phyloP scores from a whole-genome alignment of 345 rosid genomes.

The Gossypium raimondii region DNA sequence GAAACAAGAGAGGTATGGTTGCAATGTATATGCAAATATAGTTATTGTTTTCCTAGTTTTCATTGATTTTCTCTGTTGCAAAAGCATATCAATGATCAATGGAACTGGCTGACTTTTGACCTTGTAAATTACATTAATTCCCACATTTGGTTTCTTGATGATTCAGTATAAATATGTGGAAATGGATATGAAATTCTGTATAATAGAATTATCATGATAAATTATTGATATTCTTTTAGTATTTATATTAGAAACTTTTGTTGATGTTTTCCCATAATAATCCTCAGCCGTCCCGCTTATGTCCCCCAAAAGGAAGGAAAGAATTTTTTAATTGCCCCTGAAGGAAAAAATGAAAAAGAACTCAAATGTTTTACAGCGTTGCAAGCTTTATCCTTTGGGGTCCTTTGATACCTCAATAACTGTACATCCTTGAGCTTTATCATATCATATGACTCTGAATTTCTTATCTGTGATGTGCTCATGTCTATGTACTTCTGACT shows the following conservation, averaged over 20 bases:
- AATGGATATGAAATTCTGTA: not conserved
- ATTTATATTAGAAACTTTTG: not conserved
- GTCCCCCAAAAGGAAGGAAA: not conserved
- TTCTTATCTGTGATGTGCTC: not conserved
- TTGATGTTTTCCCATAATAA: not conserved
- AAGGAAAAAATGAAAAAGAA: not conserved
- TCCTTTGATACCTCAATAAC: not conserved
- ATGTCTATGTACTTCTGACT: not conserved
- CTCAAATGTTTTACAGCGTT: not conserved
- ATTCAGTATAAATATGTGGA: not conserved
- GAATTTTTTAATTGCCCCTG: not conserved
- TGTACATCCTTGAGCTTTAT: not conserved
- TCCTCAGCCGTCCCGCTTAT: not conserved
- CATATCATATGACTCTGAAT: not conserved
- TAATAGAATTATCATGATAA: not conserved
- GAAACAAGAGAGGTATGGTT: slow-evolving; percentile 59
- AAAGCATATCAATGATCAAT: not conserved
- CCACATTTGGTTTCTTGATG: not conserved
- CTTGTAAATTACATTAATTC: not conserved
- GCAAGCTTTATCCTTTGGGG: not conserved
- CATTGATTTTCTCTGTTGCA: not conserved
- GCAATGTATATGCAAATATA: not conserved
- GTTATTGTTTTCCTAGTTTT: not conserved
- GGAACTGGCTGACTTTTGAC: not conserved
- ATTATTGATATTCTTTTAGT: not conserved